Base-by-base conservation (phyloP, 768 basidiomycete species). In the Lentinula lateritia region DNA sequence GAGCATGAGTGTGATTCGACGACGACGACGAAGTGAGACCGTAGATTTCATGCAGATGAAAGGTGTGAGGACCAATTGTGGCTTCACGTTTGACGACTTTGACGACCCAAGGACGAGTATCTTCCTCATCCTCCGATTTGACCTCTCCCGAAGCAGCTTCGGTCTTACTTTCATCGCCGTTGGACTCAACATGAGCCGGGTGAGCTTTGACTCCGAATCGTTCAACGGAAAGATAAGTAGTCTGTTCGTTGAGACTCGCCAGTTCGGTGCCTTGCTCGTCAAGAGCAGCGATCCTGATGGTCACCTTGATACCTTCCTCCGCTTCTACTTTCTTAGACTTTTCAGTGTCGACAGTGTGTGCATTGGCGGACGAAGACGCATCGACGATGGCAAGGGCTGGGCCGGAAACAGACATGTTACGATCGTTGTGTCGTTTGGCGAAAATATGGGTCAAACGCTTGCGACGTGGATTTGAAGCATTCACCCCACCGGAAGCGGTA, bases 1-100 rank as follows among this genome's bases (percentile, higher is more conserved):
- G 71, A 32, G 75, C 46, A 63, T 64, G 61, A 48, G 68, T 68
- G 35, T 61, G 70, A 15, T 73, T 64, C 4, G 75, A 64, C 43
- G 78, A 73, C 8, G 81, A 74, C 55, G 82, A 74, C 6, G 90
- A 84, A 0, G 92, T 87, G 5, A 98, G 82, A 52, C 95, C 95
- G 66, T 90, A 98, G 52, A 98, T 98, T 70, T 98, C 95, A 69
- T 96, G 94, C 35, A 98, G 78, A 58, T 95, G 90, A 86, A 98
- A 98, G 0, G 93, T 93, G 69, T 95, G 93, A 5, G 89, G 82
- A 3, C 95, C 95, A 68, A 98, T 97, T 88, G 90, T 67, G 36
- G 95, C 95, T 72, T 98, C 95, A 48, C 95, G 84, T 71, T 94
- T 91, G 61, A 95, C 88, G 42, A 98, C 95, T 70, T 89, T 92